These are phyloP conservation scores for Phytophthora hibernalis DNA, from an alignment of 352 stramenopile genomes.

Conservation along the genomic window DNA sequence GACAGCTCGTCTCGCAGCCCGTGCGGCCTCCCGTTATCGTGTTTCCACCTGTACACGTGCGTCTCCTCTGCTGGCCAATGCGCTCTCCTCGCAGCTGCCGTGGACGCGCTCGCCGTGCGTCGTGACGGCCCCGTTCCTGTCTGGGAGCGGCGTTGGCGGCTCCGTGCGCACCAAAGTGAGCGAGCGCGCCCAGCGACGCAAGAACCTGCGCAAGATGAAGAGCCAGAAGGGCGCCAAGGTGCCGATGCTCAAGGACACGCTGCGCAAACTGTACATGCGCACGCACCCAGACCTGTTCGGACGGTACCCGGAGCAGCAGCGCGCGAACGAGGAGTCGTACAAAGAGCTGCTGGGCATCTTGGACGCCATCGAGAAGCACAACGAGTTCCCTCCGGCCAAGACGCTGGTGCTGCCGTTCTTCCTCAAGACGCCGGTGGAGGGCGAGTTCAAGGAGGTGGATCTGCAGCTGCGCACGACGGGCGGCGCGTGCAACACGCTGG, in stretches of 20 bases:
- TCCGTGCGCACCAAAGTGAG: constrained; percentile 73
- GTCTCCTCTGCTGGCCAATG: constrained; percentile 22
- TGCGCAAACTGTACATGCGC: constrained; percentile 85
- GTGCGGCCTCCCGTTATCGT: constrained; percentile 5
- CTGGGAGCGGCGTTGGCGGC: constrained; percentile 3
- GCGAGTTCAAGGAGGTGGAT: constrained; percentile 74
- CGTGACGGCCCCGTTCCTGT: constrained; percentile 36
- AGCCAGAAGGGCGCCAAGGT: constrained; percentile 57
- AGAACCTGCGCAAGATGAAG: constrained; percentile 85
- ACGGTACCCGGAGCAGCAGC: constrained; percentile 71
- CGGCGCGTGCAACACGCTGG: constrained; percentile 78
- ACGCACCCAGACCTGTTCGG: constrained; percentile 83
- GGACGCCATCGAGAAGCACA: constrained; percentile 81
- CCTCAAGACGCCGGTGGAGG: constrained; percentile 71
- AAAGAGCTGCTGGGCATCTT: constrained; percentile 85
- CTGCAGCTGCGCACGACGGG: constrained; percentile 73
- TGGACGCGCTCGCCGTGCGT: neutral
- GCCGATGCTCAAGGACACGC: constrained; percentile 75
- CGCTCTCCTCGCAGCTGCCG: constrained; percentile 5
- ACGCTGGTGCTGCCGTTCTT: constrained; percentile 74
- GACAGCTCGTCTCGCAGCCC: constrained; percentile 14
- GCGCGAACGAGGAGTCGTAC: constrained; percentile 77
- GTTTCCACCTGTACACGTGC: constrained; percentile 14
- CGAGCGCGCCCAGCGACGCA: constrained; percentile 70
- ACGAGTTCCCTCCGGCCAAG: constrained; percentile 80